A percentile compares a stretch with the other conserved stretches of the same genome.
phyloP scores from a whole-genome alignment of 257 asterid species.

The Forsythia suspensa region DNA sequence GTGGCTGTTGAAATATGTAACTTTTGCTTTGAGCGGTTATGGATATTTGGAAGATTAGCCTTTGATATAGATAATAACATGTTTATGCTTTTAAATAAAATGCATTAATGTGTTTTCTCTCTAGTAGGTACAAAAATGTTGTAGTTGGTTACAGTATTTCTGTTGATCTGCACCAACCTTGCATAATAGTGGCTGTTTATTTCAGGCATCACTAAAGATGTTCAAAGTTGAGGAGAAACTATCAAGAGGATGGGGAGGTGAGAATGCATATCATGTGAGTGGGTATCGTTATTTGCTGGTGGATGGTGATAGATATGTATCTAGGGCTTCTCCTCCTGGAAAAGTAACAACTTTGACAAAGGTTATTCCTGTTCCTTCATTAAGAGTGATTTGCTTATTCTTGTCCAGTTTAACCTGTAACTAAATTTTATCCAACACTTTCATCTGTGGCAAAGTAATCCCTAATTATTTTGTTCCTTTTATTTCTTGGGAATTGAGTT shows the following conservation, averaged over 20 bases:
- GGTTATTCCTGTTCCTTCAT: constrained; percentile 42
- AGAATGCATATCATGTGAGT: constrained; percentile 95
- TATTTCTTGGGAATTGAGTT: neutral
- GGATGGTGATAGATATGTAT: constrained; percentile 71
- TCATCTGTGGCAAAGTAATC: neutral
- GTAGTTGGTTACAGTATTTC: neutral
- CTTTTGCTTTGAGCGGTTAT: neutral
- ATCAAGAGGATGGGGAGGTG: constrained; percentile 99
- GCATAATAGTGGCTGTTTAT: constrained; percentile 24
- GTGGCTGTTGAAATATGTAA: neutral
- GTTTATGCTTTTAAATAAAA: neutral
- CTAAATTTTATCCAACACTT: neutral
- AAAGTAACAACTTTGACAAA: constrained; percentile 91
- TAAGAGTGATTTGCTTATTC: constrained; percentile 3
- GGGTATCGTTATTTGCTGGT: constrained; percentile 91
- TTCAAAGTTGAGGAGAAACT: constrained; percentile 89
- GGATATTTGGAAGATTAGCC: neutral
- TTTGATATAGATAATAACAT: neutral
- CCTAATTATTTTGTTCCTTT: neutral
- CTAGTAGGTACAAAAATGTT: neutral
- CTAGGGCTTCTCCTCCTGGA: constrained; percentile 98
- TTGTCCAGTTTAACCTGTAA: neutral
- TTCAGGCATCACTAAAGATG: constrained; percentile 67
- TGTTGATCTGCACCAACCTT: constrained; percentile 4
- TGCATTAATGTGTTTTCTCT: neutral